phyloP scores from a whole-genome alignment of 108 stramenopile genomes.

The Bacterosira constricta region DNA sequence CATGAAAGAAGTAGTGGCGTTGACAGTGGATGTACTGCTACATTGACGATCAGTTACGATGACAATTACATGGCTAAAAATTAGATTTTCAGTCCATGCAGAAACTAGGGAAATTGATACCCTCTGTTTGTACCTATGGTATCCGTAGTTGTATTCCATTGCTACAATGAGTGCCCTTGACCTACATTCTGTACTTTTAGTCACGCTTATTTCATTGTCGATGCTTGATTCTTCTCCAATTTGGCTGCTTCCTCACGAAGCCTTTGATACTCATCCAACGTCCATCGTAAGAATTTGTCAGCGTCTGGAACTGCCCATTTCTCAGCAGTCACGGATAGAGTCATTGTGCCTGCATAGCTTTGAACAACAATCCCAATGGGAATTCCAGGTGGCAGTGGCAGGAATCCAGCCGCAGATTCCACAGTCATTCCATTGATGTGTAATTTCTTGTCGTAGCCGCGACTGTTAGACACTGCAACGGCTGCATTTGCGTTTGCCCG shows the following conservation, averaged over 20 bases:
- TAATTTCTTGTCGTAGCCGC: slow-evolving; percentile 61
- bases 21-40: slow-evolving; percentile 40
- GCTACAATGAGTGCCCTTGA: no score
- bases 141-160: no score
- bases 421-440: slow-evolving; percentile 74
- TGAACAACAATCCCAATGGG: slow-evolving; percentile 79
- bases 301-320: slow-evolving; percentile 86
- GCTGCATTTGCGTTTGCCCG: slow-evolving; percentile 71
- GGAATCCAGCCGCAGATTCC: slow-evolving; percentile 71
- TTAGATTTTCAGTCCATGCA: background rate
- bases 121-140: no score
- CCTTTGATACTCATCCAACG: slow-evolving; percentile 72
- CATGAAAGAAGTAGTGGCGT: background rate
- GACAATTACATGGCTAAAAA: slow-evolving; percentile 11
- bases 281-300: slow-evolving; percentile 77
- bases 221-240: slow-evolving; percentile 3
- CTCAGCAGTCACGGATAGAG: slow-evolving; percentile 77
- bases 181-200: no score
- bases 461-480: slow-evolving; percentile 75
- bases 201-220: no score
- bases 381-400: slow-evolving; percentile 84
- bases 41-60: slow-evolving; percentile 28
- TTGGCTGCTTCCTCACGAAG: slow-evolving; percentile 43
- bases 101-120: no score
- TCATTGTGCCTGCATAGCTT: slow-evolving; percentile 63